Percentiles rank a stretch among this genome's conserved stretches.
Conservation (phyloP, 108 stramenopile genomes). For the Schizochytrium sp. region DNA sequence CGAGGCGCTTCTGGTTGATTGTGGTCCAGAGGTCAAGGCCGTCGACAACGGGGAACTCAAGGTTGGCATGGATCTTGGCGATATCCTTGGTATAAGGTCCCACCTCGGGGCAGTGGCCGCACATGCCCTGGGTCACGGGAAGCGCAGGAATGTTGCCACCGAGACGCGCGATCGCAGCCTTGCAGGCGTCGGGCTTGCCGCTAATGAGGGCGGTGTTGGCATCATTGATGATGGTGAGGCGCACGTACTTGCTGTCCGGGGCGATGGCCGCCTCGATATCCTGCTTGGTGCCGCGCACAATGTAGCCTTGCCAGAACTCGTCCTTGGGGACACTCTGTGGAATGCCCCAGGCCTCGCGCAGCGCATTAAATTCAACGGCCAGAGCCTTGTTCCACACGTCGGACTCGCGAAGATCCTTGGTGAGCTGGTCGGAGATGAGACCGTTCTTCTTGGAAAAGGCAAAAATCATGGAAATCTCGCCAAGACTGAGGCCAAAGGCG, state of each 20-base stretch:
- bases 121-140: not conserved
- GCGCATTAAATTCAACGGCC: not conserved
- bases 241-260: not conserved
- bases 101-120: not conserved
- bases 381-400: not conserved
- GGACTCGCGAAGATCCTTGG: not conserved
- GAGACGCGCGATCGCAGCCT: not conserved
- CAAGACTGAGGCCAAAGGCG: not conserved
- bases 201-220: not conserved
- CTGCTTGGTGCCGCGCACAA: not conserved
- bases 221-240: not conserved
- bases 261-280: not conserved
- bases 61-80: not conserved
- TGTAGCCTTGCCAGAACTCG: not conserved
- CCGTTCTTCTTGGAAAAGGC: not conserved
- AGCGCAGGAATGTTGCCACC: not conserved
- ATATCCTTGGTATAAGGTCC: not conserved
- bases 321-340: not conserved
- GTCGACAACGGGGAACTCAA: not conserved
- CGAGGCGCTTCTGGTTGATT: not conserved
- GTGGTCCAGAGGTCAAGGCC: not conserved
- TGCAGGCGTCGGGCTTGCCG: not conserved
- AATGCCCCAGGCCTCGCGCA: not conserved
- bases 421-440: not conserved
- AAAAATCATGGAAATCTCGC: not conserved